Evolutionary conservation across 2,329 filamentous ascomycete species (phyloP), one percentile per base, ranked within the genome.

Genomic region (Ophiostoma australiae): DNA sequence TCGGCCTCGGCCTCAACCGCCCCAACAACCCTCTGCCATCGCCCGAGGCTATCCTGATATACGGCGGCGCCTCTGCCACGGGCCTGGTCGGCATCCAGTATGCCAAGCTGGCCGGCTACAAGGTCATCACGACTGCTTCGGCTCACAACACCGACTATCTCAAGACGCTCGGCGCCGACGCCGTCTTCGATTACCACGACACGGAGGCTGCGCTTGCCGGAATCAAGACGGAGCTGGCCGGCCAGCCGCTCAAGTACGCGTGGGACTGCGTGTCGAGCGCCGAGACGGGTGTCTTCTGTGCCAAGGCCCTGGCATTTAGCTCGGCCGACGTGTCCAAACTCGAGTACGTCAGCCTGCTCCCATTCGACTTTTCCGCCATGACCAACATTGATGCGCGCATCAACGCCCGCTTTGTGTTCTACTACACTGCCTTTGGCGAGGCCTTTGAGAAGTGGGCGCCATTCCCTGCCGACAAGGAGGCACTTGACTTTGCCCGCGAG

Each of bases 41-140:
- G 31, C 79, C 82, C 6, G 70, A 76, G 39, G 78, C 81, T 0
- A 74, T 84, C 58, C 74, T 84, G 31, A 82, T 83, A 72, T 83
- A 84, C 70, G 83, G 82, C 61, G 82, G 81, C 20, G 84, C 84
- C 77, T 88, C 84, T 11, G 86, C 85, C 1, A 86, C 86, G 0
- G 84, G 83, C 76, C 84, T 86, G 65, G 83, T 86, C 70, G 82
- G 78, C 5, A 81, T 84, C 73, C 82, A 83, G 75, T 81, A 76
- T 73, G 81, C 81, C 70, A 81, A 80, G 73, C 75, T 79, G n/a
- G 80, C 80, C 7, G 82, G 80, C 5, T 78, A 79, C 44, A 77
- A 72, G 17, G 80, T 83, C 11, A 76, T 81, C 17, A 75, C 82
- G 0, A 83, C 81, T 0, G 75, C 78, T 8, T 82, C 82, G 31